phyloP scores from a whole-genome alignment of 805 yeast species.

The Zygotorulaspora danielsina region DNA sequence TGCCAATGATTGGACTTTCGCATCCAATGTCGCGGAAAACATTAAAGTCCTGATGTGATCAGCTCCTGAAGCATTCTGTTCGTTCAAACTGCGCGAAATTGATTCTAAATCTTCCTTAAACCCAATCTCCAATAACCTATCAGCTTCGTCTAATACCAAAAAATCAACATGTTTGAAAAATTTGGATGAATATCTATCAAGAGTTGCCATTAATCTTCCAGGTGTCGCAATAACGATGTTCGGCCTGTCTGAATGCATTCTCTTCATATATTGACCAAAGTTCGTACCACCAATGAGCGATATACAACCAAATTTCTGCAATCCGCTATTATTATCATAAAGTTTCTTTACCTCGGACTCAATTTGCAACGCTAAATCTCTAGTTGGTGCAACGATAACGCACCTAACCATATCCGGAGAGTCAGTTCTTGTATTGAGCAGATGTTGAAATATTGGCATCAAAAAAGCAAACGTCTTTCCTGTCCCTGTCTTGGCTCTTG shows the following conservation, averaged over 20 bases:
- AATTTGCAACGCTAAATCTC: conserved; percentile 86
- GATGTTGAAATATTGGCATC: conserved; percentile 67
- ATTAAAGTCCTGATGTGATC: conserved; percentile 58
- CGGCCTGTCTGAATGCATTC: conserved; percentile 36
- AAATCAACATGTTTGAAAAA: conserved; percentile 53
- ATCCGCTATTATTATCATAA: conserved; percentile 28
- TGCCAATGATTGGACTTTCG: conserved; percentile 63
- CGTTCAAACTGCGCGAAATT: conserved; percentile 49
- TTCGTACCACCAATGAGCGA: conserved; percentile 67
- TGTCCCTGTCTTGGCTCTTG: conserved; percentile 92
- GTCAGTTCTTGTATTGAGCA: conserved; percentile 34
- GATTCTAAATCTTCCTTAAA: conserved; percentile 62
- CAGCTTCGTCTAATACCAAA: conserved; percentile 87
- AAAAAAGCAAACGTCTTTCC: conserved; percentile 91
- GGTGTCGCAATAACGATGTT: conserved; percentile 84
- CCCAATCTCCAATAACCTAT: conserved; percentile 76
- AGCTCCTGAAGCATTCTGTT: conserved; percentile 31
- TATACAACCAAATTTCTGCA: conserved; percentile 38
- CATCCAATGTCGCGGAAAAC: conserved; percentile 85
- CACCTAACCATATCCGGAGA: conserved; percentile 45
- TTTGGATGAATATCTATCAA: conserved; percentile 43
- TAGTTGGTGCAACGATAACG: conserved; percentile 79
- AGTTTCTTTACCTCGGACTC: conserved; percentile 57
- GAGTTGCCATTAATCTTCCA: conserved; percentile 69
- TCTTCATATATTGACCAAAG: conserved; percentile 38